These are phyloP conservation scores for Pleurotus platypus DNA, from an alignment of 768 basidiomycete species.

Conservation along the genomic window DNA sequence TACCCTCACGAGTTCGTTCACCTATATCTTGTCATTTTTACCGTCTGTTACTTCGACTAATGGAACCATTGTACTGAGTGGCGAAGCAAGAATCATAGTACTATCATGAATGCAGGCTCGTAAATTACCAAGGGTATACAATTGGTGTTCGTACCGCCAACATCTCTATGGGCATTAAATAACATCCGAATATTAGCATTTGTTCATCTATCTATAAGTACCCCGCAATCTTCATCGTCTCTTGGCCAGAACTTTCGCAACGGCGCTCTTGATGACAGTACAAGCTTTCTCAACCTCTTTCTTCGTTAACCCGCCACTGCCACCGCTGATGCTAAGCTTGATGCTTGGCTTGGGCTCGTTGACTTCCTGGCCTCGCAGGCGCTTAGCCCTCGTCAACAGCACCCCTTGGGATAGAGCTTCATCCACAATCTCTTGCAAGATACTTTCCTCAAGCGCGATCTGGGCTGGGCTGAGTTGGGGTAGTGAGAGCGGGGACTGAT, in stretches of 20 bases:
- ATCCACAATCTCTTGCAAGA: constrained; percentile 92
- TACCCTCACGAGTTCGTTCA: no score
- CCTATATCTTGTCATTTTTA: no score
- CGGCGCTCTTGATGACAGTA: constrained; percentile 63
- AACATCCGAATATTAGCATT: background rate
- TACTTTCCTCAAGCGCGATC: constrained; percentile 64
- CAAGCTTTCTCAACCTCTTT: constrained; percentile 94
- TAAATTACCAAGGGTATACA: background rate
- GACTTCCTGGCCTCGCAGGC: constrained; percentile 80
- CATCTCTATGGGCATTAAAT: background rate
- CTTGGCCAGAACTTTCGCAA: constrained; percentile 70
- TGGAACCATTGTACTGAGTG: no score
- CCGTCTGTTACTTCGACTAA: no score
- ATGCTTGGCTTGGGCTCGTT: constrained; percentile 81
- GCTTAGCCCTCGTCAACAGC: constrained; percentile 79
- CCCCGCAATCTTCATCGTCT: constrained; percentile 33
- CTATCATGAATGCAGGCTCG: no score
- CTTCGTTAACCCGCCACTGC: constrained; percentile 61
- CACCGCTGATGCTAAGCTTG: constrained; percentile 64
- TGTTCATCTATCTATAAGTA: background rate
- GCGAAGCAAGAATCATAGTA: no score
- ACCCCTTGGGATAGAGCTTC: constrained; percentile 80
- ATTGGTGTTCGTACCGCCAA: background rate
- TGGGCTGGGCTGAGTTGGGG: constrained; percentile 48
- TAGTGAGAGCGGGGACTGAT: constrained; percentile 43